Conservation (phyloP, 768 basidiomycete species). For the Termitomyces sp. region DNA sequence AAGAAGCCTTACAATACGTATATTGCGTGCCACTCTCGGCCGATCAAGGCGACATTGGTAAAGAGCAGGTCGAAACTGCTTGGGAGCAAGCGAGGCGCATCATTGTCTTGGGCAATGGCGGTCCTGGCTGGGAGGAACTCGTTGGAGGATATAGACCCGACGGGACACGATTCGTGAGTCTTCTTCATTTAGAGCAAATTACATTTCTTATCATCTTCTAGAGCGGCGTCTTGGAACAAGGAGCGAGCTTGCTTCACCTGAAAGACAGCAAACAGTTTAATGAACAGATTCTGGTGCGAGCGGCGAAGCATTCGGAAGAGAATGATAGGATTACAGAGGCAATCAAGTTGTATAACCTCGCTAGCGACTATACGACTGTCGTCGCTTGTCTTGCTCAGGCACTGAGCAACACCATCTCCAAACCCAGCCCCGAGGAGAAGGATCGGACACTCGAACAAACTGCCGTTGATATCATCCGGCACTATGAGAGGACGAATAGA, state of each 20-base stretch:
- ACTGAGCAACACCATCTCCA: conserved; percentile 75
- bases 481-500: conserved; percentile 74
- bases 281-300: conserved; percentile 74
- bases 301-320: conserved; percentile 76
- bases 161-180: conserved; percentile 80
- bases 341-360: conserved; percentile 93
- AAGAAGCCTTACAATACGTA: conserved; percentile 92
- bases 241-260: conserved; percentile 70
- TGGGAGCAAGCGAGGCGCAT: conserved; percentile 79
- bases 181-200: not conserved
- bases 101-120: conserved; percentile 72
- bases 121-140: conserved; percentile 86
- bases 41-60: conserved; percentile 69
- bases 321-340: conserved; percentile 86
- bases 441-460: conserved; percentile 64
- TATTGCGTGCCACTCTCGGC: conserved; percentile 77
- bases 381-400: conserved; percentile 83
- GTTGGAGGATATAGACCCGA: conserved; percentile 91
- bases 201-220: conserved; percentile 20
- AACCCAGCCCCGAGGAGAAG: conserved; percentile 58
- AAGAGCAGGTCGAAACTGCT: conserved; percentile 75
- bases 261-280: conserved; percentile 64
- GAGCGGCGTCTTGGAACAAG: conserved; percentile 87
- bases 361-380: conserved; percentile 85
- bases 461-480: conserved; percentile 70